These are phyloP conservation scores for Pholiota microspora DNA, from an alignment of 768 basidiomycete species.

Conservation along the genomic window DNA sequence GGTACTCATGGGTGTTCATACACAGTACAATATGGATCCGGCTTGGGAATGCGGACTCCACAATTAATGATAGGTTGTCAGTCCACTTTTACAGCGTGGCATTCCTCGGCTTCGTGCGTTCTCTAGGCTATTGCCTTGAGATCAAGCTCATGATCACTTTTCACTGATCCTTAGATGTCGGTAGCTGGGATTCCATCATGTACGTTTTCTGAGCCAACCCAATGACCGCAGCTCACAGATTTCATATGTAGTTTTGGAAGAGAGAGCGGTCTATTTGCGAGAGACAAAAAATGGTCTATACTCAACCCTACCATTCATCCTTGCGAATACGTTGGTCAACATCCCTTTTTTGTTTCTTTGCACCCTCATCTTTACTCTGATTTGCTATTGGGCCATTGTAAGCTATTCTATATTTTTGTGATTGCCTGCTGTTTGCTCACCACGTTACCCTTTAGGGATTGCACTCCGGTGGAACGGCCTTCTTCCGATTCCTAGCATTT, in stretches of 20 bases:
- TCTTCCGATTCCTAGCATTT: constrained; percentile 55
- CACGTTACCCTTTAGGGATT: constrained; percentile 35
- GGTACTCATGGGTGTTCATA: not conserved
- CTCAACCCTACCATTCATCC: constrained; percentile 48
- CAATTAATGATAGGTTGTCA: constrained; percentile 46
- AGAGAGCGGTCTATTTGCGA: constrained; percentile 53
- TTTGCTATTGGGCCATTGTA: constrained; percentile 52
- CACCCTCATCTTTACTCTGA: constrained; percentile 43
- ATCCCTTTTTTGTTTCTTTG: constrained; percentile 55
- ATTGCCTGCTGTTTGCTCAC: not conserved
- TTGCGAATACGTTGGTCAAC: constrained; percentile 52
- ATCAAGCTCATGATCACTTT: not conserved
- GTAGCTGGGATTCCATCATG: constrained; percentile 60
- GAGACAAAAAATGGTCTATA: constrained; percentile 60
- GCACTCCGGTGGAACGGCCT: constrained; percentile 42
- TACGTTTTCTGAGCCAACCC: constrained; percentile 14
- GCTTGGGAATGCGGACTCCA: constrained; percentile 36
- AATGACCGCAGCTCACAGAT: not conserved
- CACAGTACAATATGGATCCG: constrained; percentile 51
- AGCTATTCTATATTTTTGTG: constrained; percentile 5
- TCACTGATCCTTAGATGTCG: constrained; percentile 37
- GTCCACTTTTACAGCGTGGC: constrained; percentile 59
- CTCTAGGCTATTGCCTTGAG: not conserved
- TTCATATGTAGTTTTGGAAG: constrained; percentile 46
- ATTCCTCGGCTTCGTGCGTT: constrained; percentile 46